Base-by-base conservation (phyloP, 495 filamentous ascomycete species). In the Tricharina praecox region DNA sequence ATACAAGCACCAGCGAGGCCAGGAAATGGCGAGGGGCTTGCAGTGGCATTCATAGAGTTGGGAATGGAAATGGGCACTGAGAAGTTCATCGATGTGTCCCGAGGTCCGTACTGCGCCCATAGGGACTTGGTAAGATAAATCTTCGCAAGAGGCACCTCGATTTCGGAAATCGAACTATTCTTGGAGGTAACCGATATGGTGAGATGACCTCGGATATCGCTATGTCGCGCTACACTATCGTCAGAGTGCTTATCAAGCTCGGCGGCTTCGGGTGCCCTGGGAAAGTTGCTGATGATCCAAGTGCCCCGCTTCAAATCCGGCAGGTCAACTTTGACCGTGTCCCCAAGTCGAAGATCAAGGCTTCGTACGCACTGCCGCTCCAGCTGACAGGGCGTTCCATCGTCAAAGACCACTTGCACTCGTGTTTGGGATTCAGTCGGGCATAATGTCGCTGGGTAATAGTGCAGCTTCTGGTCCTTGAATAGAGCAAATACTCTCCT, bases 401-500 rank as follows among this genome's bases (percentile, higher is more conserved):
- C 58, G 23, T 61, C 58, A 19, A 61, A 61, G 7, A 37, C 45
- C 5, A 61, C 58, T 15, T 34, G 45, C 1, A 56, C 28, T 13
- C 21, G 42, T 3, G 39, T 45, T 15, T 37, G 35, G 20, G 16
- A 24, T 16, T 48, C 35, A 3, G 40, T 41, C 13, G 41, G 46
- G 10, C 50, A 28, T 9, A 59, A 45, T 11, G 58, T 61, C 11
- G 58, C 58, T 1, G 58, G 58, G 23, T 61, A 49, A 23, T 61
- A 61, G 1, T 50, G 30, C 11, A 48, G 39, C 23, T 54, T 57
- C 8, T 42, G 35, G 23, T 61, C 58, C 35, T 55, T 55, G 39
- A 61, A 61, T 2, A 58, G 41, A 9, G 58, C 58, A 47, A 61
- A 61, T 10, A 61, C 58, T 18, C 58, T 32, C 21, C 50, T 32